Conservation (phyloP, 768 basidiomycete species). For the Mrakia frigida region DNA sequence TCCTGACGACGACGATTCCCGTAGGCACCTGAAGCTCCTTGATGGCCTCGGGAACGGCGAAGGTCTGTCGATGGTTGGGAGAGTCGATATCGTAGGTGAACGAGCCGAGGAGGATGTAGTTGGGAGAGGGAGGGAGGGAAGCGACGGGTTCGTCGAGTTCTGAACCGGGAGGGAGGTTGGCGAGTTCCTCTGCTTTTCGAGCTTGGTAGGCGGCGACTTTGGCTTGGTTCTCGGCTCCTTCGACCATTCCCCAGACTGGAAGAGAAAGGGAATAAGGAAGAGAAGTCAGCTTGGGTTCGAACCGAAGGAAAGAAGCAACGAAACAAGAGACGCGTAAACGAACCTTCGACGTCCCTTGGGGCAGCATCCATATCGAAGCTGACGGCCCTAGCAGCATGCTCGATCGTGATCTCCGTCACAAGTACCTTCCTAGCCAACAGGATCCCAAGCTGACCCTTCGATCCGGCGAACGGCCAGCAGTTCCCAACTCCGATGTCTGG, state of each 20-base stretch:
- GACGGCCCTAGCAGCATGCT: constrained; percentile 78
- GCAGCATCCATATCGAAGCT: constrained; percentile 75
- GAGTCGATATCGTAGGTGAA: constrained; percentile 61
- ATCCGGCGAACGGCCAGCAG: constrained; percentile 88
- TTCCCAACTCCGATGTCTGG: constrained; percentile 74
- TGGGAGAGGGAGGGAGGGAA: constrained; percentile 22
- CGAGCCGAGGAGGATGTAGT: constrained; percentile 57
- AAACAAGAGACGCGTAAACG: constrained; percentile 16
- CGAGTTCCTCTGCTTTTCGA: constrained; percentile 35
- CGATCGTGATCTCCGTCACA: constrained; percentile 67
- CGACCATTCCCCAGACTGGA: constrained; percentile 70
- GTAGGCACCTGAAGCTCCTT: constrained; percentile 70
- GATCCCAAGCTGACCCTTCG: constrained; percentile 75
- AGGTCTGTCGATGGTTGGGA: constrained; percentile 66
- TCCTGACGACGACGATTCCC: constrained; percentile 70
- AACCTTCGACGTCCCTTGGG: constrained; percentile 76
- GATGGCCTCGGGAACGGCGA: constrained; percentile 65
- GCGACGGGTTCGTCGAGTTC: not conserved
- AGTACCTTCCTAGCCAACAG: constrained; percentile 60
- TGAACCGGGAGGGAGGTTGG: not conserved
- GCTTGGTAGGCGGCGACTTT: constrained; percentile 56
- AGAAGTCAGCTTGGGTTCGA: not conserved
- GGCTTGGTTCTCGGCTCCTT: constrained; percentile 64
- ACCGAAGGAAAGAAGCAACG: not conserved
- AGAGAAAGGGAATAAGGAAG: not conserved